phyloP scores from a whole-genome alignment of 169 alveolate genomes.

The Cryptosporidium bovis region DNA sequence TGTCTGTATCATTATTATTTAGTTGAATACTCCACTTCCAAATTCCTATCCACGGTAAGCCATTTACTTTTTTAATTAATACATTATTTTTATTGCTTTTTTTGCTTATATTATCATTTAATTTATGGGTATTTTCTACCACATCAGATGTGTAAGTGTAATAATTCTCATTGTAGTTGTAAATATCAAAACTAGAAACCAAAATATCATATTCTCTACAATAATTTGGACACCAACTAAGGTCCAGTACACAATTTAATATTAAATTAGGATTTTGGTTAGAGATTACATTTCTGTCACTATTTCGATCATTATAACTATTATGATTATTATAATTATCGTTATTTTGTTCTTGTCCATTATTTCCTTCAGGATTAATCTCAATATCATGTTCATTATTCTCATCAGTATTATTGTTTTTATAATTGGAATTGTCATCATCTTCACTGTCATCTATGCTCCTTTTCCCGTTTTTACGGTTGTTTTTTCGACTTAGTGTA shows the following conservation, averaged over 20 bases:
- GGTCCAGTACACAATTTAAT: conserved; percentile 20
- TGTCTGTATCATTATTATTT: too few species aligned
- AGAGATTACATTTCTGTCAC: neutral
- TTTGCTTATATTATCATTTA: neutral
- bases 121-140: neutral
- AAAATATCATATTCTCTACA: conserved; percentile 60
- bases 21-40: conserved; percentile 50
- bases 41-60: conserved; percentile 67
- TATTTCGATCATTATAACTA: neutral
- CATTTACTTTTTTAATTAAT: conserved; percentile 7
- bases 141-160: neutral
- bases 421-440: too few species aligned
- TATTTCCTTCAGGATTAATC: too few species aligned
- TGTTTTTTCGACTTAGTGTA: too few species aligned
- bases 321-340: too few species aligned
- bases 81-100: too few species aligned
- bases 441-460: too few species aligned
- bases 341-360: too few species aligned
- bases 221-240: conserved; percentile 70
- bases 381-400: too few species aligned
- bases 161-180: neutral
- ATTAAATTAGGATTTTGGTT: neutral
- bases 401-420: too few species aligned
- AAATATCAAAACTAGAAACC: conserved; percentile 38
- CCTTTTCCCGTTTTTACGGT: too few species aligned